These are phyloP conservation scores for Albifimbria verrucaria DNA, from an alignment of 2,329 filamentous ascomycete species.

Conservation along the genomic window DNA sequence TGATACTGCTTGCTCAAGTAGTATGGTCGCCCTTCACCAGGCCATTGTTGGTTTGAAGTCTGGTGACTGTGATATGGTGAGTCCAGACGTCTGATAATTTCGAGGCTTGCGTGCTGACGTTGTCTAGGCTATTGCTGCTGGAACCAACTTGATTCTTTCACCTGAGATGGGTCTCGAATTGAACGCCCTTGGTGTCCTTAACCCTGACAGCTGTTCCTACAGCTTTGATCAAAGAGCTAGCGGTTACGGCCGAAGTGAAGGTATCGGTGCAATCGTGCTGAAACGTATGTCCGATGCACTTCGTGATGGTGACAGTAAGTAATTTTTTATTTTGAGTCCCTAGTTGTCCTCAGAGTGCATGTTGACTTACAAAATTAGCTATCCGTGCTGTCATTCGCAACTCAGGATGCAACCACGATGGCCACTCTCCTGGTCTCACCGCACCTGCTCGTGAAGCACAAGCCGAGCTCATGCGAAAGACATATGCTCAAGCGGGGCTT, in stretches of 20 bases:
- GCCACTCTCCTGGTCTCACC: slow-evolving; percentile 3
- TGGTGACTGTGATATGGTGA: no score
- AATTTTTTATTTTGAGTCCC: background rate
- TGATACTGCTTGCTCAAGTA: slow-evolving; percentile 1
- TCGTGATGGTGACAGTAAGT: slow-evolving; percentile 11
- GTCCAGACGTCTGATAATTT: no score
- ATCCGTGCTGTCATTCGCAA: no score
- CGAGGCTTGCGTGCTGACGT: no score
- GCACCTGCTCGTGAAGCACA: slow-evolving; percentile 1
- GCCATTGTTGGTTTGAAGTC: slow-evolving; percentile 1
- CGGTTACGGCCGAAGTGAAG: slow-evolving; percentile 49
- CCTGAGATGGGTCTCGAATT: slow-evolving; percentile 2
- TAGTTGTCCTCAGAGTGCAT: no score
- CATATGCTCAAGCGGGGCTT: background rate
- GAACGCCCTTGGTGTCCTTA: slow-evolving; percentile 5
- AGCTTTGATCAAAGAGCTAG: slow-evolving; percentile 33
- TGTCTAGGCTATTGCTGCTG: slow-evolving; percentile 1
- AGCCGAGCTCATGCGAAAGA: background rate
- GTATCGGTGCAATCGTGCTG: slow-evolving; percentile 38
- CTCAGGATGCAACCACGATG: slow-evolving; percentile 4
- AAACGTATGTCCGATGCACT: slow-evolving; percentile 41
- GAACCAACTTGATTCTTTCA: background rate
- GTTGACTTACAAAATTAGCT: no score
- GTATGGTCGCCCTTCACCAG: slow-evolving; percentile 1
- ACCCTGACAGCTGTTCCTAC: slow-evolving; percentile 4